A percentile compares a stretch with the other conserved stretches of the same genome.
Conservation (phyloP, 495 filamentous ascomycete species). For the Aspergillus ostianus region DNA sequence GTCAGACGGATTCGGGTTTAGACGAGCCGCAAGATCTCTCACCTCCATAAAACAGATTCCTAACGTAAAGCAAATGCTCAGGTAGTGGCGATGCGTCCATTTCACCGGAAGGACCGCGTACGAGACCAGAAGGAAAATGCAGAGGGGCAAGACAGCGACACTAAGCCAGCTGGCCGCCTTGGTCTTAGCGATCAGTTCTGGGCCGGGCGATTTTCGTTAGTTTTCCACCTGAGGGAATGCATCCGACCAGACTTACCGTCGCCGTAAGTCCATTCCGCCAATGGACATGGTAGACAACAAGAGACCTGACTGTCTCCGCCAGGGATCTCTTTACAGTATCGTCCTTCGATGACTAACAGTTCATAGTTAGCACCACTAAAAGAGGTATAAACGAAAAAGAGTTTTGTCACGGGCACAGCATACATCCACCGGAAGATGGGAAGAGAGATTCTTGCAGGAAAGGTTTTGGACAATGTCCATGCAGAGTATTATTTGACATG, state of each 20-base stretch:
- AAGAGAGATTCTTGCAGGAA: conserved; percentile 63
- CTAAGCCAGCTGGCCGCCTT: conserved; percentile 74
- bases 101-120: conserved; percentile 83
- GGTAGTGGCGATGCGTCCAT: conserved; percentile 86
- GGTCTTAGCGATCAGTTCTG: conserved; percentile 64
- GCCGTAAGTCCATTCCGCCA: conserved; percentile 79
- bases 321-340: conserved; percentile 58
- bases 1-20: conserved; percentile 8
- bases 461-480: conserved; percentile 59
- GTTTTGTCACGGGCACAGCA: conserved; percentile 12
- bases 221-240: not conserved
- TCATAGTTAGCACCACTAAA: conserved; percentile 4
- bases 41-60: conserved; percentile 72
- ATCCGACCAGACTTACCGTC: conserved; percentile 50
- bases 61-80: conserved; percentile 80
- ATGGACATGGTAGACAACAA: conserved; percentile 91
- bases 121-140: conserved; percentile 75
- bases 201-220: conserved; percentile 13
- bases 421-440: conserved; percentile 63
- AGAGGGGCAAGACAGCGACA: conserved; percentile 67
- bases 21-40: not conserved
- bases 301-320: conserved; percentile 35
- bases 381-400: not conserved
- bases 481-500: conserved; percentile 27
- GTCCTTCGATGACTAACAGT: conserved; percentile 62